Conservation (phyloP, 169 alveolate species). For the Neospora caninum region DNA sequence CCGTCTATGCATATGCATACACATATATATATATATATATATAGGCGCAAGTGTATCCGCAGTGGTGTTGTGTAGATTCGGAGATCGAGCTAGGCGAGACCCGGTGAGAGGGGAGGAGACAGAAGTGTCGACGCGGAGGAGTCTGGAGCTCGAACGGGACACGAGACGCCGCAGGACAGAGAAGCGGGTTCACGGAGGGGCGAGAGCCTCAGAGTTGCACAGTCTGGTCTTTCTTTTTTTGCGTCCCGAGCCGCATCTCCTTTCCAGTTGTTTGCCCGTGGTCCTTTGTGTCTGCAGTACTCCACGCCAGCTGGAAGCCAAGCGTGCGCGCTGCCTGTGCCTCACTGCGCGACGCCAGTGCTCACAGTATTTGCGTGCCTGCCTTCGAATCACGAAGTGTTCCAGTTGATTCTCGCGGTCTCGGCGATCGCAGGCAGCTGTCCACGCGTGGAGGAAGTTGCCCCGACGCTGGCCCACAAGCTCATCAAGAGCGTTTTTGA, state of each 20-base stretch:
- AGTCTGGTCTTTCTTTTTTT: neutral
- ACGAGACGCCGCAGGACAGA: no score
- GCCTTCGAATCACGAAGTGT: constrained; percentile 48
- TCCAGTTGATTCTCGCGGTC: constrained; percentile 11
- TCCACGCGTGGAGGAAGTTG: constrained; percentile 14
- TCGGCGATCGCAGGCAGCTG: constrained; percentile 45
- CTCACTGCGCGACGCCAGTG: constrained; percentile 41
- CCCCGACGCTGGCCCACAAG: constrained; percentile 43
- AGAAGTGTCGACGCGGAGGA: no score
- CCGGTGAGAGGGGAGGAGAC: no score
- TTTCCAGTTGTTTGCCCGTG: neutral
- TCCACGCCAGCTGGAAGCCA: constrained; percentile 43
- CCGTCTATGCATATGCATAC: no score
- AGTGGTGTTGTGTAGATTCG: no score
- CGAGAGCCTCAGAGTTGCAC: neutral
- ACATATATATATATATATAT: no score
- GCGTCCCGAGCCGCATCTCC: neutral
- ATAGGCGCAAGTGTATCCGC: no score
- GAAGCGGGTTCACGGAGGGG: no score
- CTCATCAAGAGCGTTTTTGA: constrained; percentile 32
- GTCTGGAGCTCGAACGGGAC: no score
- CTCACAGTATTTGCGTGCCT: constrained; percentile 44
- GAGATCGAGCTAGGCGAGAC: no score
- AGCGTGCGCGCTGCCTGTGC: constrained; percentile 24
- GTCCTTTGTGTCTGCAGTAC: neutral